phyloP scores from a whole-genome alignment of 108 stramenopile species.

The Pinguiococcus pyrenoidosus region DNA sequence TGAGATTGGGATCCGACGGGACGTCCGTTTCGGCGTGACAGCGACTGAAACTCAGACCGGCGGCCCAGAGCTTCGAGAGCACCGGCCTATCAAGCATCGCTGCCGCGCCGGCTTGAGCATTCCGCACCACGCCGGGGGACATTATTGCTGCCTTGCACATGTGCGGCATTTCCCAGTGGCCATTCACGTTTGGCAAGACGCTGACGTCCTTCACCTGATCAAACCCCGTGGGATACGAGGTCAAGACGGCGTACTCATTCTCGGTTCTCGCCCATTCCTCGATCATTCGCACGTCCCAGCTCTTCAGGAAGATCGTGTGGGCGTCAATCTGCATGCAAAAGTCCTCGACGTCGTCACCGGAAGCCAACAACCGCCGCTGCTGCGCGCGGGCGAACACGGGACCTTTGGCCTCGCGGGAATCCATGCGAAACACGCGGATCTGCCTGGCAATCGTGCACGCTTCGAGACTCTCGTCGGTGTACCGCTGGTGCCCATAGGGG shows the following conservation, averaged over 20 bases:
- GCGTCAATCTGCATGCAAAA: constrained; percentile 95
- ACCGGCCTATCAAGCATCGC: constrained; percentile 20
- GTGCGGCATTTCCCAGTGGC: constrained; percentile 11
- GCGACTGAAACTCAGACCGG: constrained; percentile 74
- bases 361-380: too few species aligned
- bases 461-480: constrained; percentile 21
- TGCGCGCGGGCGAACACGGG: constrained; percentile 57
- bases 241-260: constrained; percentile 86
- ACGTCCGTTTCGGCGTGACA: constrained; percentile 80
- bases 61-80: constrained; percentile 63
- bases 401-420: constrained; percentile 51
- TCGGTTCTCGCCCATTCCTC: constrained; percentile 54
- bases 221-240: constrained; percentile 66
- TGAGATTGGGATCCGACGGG: constrained; percentile 75
- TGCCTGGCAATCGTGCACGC: constrained; percentile 23
- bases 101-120: constrained; percentile 7
- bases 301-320: constrained; percentile 57
- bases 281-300: constrained; percentile 62
- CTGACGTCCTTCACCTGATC: constrained; percentile 38
- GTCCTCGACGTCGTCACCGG: too few species aligned
- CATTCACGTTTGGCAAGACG: constrained; percentile 7
- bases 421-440: constrained; percentile 46
- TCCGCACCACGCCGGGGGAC: constrained; percentile 8
- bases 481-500: constrained; percentile 3
- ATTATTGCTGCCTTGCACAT: constrained; percentile 16